Evolutionary conservation across 768 basidiomycete genomes (phyloP), one percentile per base, ranked within the genome.

Genomic region (Mycena crocata): DNA sequence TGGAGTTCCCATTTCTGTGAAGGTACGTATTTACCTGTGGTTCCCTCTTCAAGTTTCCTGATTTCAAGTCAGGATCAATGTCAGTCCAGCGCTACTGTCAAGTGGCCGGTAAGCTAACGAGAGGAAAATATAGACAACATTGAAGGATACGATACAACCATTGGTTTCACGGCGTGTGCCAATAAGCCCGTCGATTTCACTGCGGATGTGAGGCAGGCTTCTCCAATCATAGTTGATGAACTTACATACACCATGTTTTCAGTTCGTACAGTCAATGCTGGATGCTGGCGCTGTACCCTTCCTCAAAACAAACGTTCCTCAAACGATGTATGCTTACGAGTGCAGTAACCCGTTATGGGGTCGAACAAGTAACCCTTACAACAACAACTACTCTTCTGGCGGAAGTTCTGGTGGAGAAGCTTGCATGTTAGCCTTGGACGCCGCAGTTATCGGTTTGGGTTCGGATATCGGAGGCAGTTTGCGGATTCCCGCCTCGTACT

Each of bases 381-480:
- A 75, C 45, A 58, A 70, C 17, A 70, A 73, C 8, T 68, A 60
- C 31, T 74, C 77, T 72, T 80, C 80, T 23, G 89, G 89, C 17
- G 89, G 89, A 0, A 87, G 85, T 57, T 85, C 85, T 12, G 89
- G 89, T 9, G 89, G 89, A 54, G 90, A 91, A 70, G 87, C 80
- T 2, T 89, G 89, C 3, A 82, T 91, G 0, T 80, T 92, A 21
- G 89, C 90, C 0, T 79, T 84, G 57, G 86, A 87, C 23, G 89
- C 89, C 32, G 84, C 87, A 4, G 82, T 88, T 50, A 81, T 90
- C 24, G 90, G 90, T 1, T 80, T 91, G 46, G 91, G 91, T 8
- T 88, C 90, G 7, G 90, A 92, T 63, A 88, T 92, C 24, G 90
- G 87, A 13, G 92, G 91, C 3, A 88, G 87, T 32, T 85, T 93